Evolutionary conservation across 371 early-diverging fungal species (phyloP).

Genomic region (Polyrhizophydium stewartii): DNA sequence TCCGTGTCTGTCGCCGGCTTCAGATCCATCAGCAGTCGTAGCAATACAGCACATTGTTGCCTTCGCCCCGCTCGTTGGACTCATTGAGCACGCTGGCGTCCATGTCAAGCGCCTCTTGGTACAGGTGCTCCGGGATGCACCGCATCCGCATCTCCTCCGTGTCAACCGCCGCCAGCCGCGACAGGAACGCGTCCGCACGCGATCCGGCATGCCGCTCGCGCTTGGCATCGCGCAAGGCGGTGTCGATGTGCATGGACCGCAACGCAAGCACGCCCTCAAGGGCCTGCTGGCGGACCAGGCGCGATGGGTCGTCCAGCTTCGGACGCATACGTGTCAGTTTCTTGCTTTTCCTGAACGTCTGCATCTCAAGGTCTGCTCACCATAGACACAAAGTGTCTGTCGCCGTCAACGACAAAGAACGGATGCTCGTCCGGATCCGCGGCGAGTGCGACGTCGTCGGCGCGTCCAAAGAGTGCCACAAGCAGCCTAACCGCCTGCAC

Average conservation of each 20-base stretch:
- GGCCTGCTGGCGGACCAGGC: not conserved
- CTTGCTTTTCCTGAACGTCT: not conserved
- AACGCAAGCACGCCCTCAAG: not conserved
- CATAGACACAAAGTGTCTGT: not conserved
- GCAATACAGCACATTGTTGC: constrained; percentile 29
- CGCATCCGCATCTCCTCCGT: constrained; percentile 19
- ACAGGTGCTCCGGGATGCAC: constrained; percentile 38
- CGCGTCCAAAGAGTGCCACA: not conserved
- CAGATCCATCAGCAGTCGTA: constrained; percentile 29
- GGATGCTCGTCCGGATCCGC: not conserved
- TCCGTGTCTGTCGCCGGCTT: too few species aligned
- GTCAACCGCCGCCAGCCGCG: constrained; percentile 22
- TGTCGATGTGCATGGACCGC: not conserved
- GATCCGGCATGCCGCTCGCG: not conserved
- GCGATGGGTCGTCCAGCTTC: not conserved
- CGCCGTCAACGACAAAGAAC: not conserved
- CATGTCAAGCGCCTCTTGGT: constrained; percentile 49
- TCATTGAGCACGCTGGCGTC: constrained; percentile 24
- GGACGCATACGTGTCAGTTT: not conserved
- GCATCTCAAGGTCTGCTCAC: not conserved
- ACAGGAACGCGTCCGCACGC: constrained; percentile 9
- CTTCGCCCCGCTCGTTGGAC: constrained; percentile 14
- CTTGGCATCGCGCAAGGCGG: not conserved
- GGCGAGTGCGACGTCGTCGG: not conserved
- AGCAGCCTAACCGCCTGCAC: constrained; percentile 25